Evolutionary conservation across 2,329 filamentous ascomycete species (phyloP).

Genomic region (Exserohilum turcica): DNA sequence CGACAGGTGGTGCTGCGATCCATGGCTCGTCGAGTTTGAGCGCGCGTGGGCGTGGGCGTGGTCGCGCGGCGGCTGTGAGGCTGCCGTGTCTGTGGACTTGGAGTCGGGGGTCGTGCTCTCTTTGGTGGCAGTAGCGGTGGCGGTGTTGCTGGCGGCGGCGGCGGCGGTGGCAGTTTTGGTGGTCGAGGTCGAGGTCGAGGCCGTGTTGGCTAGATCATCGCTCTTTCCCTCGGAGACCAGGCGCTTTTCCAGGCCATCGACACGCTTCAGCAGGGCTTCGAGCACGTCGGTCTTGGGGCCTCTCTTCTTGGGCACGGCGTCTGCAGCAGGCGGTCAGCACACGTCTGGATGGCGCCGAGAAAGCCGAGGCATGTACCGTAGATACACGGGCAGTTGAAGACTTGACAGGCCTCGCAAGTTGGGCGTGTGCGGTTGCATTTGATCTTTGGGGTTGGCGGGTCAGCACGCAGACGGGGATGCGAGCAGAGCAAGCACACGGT

Average conservation of each 20-base stretch:
- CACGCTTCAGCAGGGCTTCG: conserved; percentile 80
- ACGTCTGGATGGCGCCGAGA: conserved; percentile 1
- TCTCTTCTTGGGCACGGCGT: conserved; percentile 87
- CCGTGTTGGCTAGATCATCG: conserved; percentile 43
- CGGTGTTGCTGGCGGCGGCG: neutral
- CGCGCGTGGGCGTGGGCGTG: conserved; percentile 32
- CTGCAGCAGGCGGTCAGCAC: conserved; percentile 52
- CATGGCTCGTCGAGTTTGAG: conserved; percentile 29
- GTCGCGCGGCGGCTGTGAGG: conserved; percentile 30
- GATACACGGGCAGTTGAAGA: conserved; percentile 85
- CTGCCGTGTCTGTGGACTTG: conserved; percentile 24
- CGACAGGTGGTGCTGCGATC: conserved; percentile 45
- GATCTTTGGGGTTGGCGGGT: conserved; percentile 63
- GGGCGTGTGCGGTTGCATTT: conserved; percentile 88
- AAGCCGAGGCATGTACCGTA: conserved; percentile 66
- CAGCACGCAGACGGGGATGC: conserved; percentile 8
- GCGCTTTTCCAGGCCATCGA: conserved; percentile 82
- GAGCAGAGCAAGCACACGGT: conserved; percentile 11
- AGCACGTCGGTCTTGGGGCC: conserved; percentile 89
- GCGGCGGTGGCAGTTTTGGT: neutral
- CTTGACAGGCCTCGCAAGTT: conserved; percentile 85
- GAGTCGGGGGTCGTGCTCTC: conserved; percentile 31
- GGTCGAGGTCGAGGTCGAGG: conserved; percentile 22
- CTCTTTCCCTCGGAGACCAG: conserved; percentile 64
- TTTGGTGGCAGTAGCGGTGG: conserved; percentile 7